Conservation (phyloP, 2,329 filamentous ascomycete species). For the Cordyceps cateniannulata region DNA sequence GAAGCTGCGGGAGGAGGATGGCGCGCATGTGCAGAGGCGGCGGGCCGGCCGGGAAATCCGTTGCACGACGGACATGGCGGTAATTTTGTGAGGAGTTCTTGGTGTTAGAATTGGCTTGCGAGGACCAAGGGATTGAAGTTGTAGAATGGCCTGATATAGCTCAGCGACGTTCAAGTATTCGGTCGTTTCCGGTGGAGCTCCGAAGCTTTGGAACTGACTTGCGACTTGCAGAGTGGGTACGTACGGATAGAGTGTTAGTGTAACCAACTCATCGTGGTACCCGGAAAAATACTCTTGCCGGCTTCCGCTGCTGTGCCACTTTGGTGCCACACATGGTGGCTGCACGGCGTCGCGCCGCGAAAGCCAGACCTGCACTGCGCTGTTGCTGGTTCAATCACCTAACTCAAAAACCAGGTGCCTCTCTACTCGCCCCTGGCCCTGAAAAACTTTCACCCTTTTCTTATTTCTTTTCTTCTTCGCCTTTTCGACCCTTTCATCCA, state of each 20-base stretch:
- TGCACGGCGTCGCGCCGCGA: not conserved
- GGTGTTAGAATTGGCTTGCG: not conserved
- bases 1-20: not conserved
- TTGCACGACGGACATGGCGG: constrained; percentile 16
- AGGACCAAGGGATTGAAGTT: not conserved
- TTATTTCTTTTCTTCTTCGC: constrained; percentile 8
- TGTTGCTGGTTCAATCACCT: not conserved
- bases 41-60: constrained; percentile 15
- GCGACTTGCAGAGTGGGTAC: too few species aligned
- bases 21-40: constrained; percentile 1
- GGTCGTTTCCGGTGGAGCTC: not conserved
- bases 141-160: not conserved
- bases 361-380: not conserved
- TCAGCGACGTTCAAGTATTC: not conserved
- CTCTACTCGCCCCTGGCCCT: constrained; percentile 15
- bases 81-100: not conserved
- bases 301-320: not conserved
- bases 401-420: not conserved
- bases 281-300: constrained; percentile 7
- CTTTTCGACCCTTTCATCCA: not conserved
- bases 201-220: not conserved
- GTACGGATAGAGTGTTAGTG: too few species aligned
- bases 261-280: not conserved
- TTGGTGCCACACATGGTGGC: not conserved
- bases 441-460: constrained; percentile 14